A percentile compares a stretch with the other conserved stretches of the same genome.
phyloP scores from a whole-genome alignment of 805 yeast species.

The Kazachstania martiniae region DNA sequence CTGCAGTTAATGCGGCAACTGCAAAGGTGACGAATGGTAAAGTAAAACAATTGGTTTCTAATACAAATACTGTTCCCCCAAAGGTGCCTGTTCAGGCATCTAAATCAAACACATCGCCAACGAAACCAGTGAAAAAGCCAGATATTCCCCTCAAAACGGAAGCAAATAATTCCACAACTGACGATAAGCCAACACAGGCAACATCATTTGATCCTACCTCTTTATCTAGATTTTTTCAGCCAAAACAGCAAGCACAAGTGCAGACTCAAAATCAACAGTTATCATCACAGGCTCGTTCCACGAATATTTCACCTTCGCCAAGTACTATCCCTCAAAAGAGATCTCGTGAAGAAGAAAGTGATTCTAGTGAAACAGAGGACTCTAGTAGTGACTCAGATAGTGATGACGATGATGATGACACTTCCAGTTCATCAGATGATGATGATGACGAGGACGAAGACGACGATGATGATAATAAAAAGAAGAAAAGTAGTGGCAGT shows the following conservation, averaged over 20 bases:
- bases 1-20: slow-evolving; percentile 73
- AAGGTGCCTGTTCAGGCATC: not conserved
- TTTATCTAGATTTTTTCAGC: slow-evolving; percentile 28
- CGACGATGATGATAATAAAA: slow-evolving; percentile 21
- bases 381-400: slow-evolving; percentile 8
- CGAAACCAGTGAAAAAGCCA: not conserved
- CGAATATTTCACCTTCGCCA: slow-evolving; percentile 8
- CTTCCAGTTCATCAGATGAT: slow-evolving; percentile 30
- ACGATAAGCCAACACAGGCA: slow-evolving; percentile 7
- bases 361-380: slow-evolving; percentile 5
- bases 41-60: slow-evolving; percentile 31
- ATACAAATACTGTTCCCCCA: slow-evolving; percentile 16
- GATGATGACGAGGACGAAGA: slow-evolving; percentile 12
- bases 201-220: slow-evolving; percentile 28
- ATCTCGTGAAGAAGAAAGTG: slow-evolving; percentile 6
- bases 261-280: slow-evolving; percentile 13
- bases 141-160: not conserved
- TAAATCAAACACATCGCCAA: not conserved
- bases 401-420: slow-evolving; percentile 28
- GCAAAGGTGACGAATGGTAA: slow-evolving; percentile 46
- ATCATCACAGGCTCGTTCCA: slow-evolving; percentile 9
- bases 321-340: slow-evolving; percentile 18
- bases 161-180: not conserved
- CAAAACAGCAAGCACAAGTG: slow-evolving; percentile 16
- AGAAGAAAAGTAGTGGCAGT: slow-evolving; percentile 35